These are phyloP conservation scores for Stygiomarasmius scandens DNA, from an alignment of 1,284 basidiomycete genomes.

Conservation along the genomic window DNA sequence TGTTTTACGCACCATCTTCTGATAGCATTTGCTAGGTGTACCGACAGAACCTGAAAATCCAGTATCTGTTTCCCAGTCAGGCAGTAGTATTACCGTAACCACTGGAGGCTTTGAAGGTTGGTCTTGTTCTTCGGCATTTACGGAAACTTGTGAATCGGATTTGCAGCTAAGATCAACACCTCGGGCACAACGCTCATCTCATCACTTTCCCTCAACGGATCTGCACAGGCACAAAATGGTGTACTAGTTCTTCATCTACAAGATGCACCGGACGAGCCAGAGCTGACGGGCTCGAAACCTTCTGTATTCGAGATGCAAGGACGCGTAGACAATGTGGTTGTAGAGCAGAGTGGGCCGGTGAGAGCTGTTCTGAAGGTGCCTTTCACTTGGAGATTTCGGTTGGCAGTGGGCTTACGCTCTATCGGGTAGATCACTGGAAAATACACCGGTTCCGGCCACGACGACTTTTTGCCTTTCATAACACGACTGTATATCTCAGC, in stretches of 20 bases:
- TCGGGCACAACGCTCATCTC: slow-evolving; percentile 36
- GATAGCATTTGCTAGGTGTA: slow-evolving; percentile 23
- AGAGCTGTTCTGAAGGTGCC: slow-evolving; percentile 42
- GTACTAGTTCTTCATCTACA: slow-evolving; percentile 39
- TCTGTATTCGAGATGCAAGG: slow-evolving; percentile 32
- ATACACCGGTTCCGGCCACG: slow-evolving; percentile 38
- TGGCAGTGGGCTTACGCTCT: no score
- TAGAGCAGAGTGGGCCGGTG: slow-evolving; percentile 46
- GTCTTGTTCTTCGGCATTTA: no score
- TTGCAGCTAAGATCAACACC: slow-evolving; percentile 36
- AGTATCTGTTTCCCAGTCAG: slow-evolving; percentile 33
- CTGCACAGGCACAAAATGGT: slow-evolving; percentile 32
- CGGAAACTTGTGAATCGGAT: no score
- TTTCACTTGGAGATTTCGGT: no score
- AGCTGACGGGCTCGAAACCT: slow-evolving; percentile 30
- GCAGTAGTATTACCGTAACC: slow-evolving; percentile 31
- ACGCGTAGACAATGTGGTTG: slow-evolving; percentile 32
- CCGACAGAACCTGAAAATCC: slow-evolving; percentile 39
- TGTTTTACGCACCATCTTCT: not conserved
- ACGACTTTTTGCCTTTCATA: slow-evolving; percentile 41
- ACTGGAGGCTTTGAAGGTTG: slow-evolving; percentile 40
- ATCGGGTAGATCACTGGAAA: slow-evolving; percentile 39
- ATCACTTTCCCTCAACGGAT: slow-evolving; percentile 33
- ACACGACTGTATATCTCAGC: slow-evolving; percentile 42
- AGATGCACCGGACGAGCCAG: slow-evolving; percentile 36